phyloP scores from a whole-genome alignment of 202 grass and related monocot species.

The Panicum hallii region DNA sequence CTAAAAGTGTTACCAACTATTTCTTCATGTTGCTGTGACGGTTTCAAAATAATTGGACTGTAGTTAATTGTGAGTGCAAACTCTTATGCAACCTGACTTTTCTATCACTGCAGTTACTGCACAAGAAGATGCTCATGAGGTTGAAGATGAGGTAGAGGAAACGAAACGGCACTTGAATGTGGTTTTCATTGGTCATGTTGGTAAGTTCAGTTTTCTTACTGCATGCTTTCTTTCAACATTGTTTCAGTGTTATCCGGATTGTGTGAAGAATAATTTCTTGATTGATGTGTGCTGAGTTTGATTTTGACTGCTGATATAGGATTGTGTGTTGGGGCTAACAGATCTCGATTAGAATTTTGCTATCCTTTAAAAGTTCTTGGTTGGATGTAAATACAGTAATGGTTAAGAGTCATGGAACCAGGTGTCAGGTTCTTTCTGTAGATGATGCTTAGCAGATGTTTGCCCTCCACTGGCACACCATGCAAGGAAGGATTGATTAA shows the following conservation, averaged over 20 bases:
- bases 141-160: slow-evolving; percentile 57
- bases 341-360: not conserved
- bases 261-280: not conserved
- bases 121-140: slow-evolving; percentile 60
- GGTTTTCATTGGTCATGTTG: slow-evolving; percentile 99
- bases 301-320: not conserved
- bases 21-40: slow-evolving; percentile 16
- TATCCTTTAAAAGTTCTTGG: not conserved
- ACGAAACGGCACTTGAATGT: slow-evolving; percentile 93
- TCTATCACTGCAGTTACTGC: slow-evolving; percentile 47
- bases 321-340: not conserved
- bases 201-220: slow-evolving; percentile 53
- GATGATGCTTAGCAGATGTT: not conserved
- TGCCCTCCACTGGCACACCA: not conserved
- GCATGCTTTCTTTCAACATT: not conserved
- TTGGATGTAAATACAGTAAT: not conserved
- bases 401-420: not conserved
- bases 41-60: not conserved
- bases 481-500: not conserved
- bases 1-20: not conserved
- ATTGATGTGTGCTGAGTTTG: not conserved
- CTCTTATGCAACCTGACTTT: not conserved
- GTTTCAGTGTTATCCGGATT: not conserved
- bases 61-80: not conserved
- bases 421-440: not conserved